A percentile compares a stretch with the other conserved stretches of the same genome.
phyloP scores from a whole-genome alignment of 2,329 filamentous ascomycete species.

The Aspergillus neoniger region DNA sequence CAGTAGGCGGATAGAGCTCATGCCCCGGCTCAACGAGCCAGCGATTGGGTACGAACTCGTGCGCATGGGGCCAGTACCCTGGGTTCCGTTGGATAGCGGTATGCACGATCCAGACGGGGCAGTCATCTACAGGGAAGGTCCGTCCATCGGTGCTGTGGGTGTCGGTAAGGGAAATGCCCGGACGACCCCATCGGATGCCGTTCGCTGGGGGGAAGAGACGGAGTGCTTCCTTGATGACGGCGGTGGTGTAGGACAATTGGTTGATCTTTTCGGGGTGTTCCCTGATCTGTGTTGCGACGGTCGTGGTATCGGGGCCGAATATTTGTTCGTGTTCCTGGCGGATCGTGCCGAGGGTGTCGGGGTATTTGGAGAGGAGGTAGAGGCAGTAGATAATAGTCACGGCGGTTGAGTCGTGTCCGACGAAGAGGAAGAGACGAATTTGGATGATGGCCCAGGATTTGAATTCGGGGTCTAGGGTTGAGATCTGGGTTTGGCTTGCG shows the following conservation, averaged over 20 bases:
- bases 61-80: slow-evolving; percentile 19
- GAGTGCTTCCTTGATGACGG: slow-evolving; percentile 59
- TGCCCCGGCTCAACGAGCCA: slow-evolving; percentile 32
- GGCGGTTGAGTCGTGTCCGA: slow-evolving; percentile 12
- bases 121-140: slow-evolving; percentile 14
- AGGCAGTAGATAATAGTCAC: slow-evolving; percentile 9
- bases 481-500: background rate
- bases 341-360: background rate
- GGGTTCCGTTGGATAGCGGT: slow-evolving; percentile 19
- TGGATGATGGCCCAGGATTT: slow-evolving; percentile 8
- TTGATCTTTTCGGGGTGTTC: slow-evolving; percentile 37
- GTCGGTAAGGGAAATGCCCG: slow-evolving; percentile 8
- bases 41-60: slow-evolving; percentile 41
- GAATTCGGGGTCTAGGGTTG: slow-evolving; percentile 1
- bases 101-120: slow-evolving; percentile 20
- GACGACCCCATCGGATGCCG: slow-evolving; percentile 19
- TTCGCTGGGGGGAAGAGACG: slow-evolving; percentile 52
- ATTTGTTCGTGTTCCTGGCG: slow-evolving; percentile 9
- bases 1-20: slow-evolving; percentile 26
- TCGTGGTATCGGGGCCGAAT: background rate
- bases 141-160: slow-evolving; percentile 8
- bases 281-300: background rate
- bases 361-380: slow-evolving; percentile 4
- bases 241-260: slow-evolving; percentile 54
- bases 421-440: slow-evolving; percentile 13